phyloP scores from a whole-genome alignment of 2,329 filamentous ascomycete species.

The Lasiodiplodia theobromae region DNA sequence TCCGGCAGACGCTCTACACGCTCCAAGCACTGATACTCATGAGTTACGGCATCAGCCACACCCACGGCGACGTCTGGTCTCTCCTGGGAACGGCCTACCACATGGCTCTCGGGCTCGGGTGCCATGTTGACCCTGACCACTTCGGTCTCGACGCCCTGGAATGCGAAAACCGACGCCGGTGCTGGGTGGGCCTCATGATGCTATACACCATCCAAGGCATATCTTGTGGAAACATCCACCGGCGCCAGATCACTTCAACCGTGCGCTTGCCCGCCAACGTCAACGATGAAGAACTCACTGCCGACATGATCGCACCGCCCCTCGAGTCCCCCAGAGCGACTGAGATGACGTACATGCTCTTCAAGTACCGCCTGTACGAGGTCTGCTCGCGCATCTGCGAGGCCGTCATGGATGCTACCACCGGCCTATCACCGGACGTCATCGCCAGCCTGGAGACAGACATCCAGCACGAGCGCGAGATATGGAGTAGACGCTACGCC shows the following conservation, averaged over 20 bases:
- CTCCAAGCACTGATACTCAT: conserved; percentile 50
- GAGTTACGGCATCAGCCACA: conserved; percentile 49
- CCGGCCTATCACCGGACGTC: not conserved
- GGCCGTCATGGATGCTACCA: not conserved
- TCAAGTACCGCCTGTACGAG: conserved; percentile 12
- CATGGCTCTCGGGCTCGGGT: conserved; percentile 51
- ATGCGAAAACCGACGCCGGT: conserved; percentile 49
- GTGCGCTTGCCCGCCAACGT: conserved; percentile 32
- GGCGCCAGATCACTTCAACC: conserved; percentile 38
- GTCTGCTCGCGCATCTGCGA: conserved; percentile 19
- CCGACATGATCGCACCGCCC: not conserved
- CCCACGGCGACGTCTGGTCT: conserved; percentile 48
- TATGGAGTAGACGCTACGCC: not conserved
- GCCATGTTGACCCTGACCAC: conserved; percentile 50
- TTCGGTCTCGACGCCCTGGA: conserved; percentile 46
- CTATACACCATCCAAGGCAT: conserved; percentile 50
- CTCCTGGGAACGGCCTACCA: conserved; percentile 50
- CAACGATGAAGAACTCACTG: not conserved
- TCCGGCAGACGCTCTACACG: conserved; percentile 49
- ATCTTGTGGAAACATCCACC: conserved; percentile 46
- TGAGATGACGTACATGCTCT: conserved; percentile 26
- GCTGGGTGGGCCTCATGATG: conserved; percentile 51
- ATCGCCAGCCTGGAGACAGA: not conserved
- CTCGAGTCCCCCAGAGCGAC: not conserved
- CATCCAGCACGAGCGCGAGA: not conserved